These are phyloP conservation scores for Crepidotus variabilis DNA, from an alignment of 768 basidiomycete species.

Conservation along the genomic window DNA sequence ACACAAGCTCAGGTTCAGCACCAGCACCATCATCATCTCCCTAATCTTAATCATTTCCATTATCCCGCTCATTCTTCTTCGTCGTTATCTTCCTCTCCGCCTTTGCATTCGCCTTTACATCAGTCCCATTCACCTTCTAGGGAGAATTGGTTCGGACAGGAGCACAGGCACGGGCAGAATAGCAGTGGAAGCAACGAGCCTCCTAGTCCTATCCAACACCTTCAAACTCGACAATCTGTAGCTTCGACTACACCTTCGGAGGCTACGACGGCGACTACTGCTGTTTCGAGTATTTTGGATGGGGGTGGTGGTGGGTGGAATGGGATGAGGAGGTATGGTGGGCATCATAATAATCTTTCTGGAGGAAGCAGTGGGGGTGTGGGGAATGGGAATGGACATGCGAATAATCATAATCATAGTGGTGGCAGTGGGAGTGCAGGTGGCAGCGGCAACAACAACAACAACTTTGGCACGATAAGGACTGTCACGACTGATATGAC, in stretches of 20 bases:
- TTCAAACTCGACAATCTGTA: constrained; percentile 54
- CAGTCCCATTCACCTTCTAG: constrained; percentile 5
- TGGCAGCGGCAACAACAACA: constrained; percentile 28
- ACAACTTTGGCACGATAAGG: constrained; percentile 74
- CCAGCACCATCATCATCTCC: background rate
- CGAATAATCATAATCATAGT: background rate
- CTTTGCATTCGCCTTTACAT: constrained; percentile 7
- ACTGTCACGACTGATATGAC: constrained; percentile 80
- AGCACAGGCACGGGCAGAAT: constrained; percentile 8
- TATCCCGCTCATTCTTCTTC: background rate
- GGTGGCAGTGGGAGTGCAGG: background rate
- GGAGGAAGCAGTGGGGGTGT: background rate
- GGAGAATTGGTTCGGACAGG: constrained; percentile 8
- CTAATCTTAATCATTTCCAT: background rate
- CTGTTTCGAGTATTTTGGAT: constrained; percentile 64
- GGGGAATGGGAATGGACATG: constrained; percentile 1
- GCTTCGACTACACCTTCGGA: constrained; percentile 62
- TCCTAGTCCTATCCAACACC: constrained; percentile 22
- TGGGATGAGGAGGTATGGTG: constrained; percentile 5
- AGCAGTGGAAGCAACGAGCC: constrained; percentile 3
- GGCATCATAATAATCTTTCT: background rate
- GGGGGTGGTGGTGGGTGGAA: constrained; percentile 19
- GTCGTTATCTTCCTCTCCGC: constrained; percentile 3
- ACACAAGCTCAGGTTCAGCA: background rate
- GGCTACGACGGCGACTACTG: constrained; percentile 37